Evolutionary conservation across 441 rosid species (phyloP), one percentile per base, ranked within the genome.

Genomic region (Eutrema salsugineum): DNA sequence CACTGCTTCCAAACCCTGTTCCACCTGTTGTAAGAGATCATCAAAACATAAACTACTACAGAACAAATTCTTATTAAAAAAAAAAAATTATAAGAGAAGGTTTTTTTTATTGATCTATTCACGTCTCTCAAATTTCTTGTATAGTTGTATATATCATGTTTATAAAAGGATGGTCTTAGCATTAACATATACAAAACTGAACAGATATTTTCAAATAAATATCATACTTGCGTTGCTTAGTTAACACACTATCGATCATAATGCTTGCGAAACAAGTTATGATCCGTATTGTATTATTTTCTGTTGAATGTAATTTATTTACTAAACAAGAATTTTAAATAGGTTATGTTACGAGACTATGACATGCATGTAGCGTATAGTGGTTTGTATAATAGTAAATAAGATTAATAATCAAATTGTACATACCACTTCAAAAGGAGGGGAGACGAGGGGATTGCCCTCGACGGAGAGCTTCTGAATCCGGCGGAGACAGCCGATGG

Each of bases 371-470:
- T 20, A 20, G 22, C 22, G 2, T 20, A 54, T 19, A 15, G 22
- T 55, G 40, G 24, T 33, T 55, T 10, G 24, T 55, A 55, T 4
- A 39, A 33, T 33, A 11, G 2, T 35, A 38, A 46, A n/a, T n/a
- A n/a, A 27, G 8, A 55, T 3, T 36, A 53, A 53, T n/a, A 10
- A 15, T 10, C n/a, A 14, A 20, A 17, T 10, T 5, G 30, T 16
- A 46, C 71, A 30, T 68, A 87, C 78, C 46, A 93, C 88, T 75
- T 88, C 93, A 77, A 79, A 61, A 2, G 95, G 91, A 0, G 97
- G 95, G 0, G 91, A 88, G 28, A 82, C 81, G 8, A 93, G 84
- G 2, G 97, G 97, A 79, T 90, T 93, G 6, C 98, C 98, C 70
- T 93, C 79, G 1, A 87, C 79, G 24, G 82, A 61, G 0, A 93